Conservation (phyloP, 2,329 filamentous ascomycete species). For the Arthrobotrys sinensis region DNA sequence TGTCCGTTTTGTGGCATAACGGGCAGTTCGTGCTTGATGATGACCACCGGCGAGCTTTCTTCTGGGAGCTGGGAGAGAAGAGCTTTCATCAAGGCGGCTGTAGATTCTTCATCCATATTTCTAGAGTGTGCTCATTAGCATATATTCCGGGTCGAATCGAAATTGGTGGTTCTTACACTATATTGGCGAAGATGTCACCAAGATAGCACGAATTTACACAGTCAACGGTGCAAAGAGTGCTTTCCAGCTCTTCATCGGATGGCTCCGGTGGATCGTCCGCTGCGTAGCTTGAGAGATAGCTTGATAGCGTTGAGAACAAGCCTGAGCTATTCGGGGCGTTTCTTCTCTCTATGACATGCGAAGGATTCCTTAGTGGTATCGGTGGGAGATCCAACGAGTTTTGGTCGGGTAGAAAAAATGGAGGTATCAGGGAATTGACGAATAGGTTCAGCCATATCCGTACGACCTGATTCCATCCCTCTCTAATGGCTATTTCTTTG, state of each 20-base stretch:
- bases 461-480: conserved; percentile 87
- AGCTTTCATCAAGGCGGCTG: conserved; percentile 75
- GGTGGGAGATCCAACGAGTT: conserved; percentile 79
- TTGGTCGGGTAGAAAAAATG: conserved; percentile 78
- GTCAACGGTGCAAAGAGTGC: conserved; percentile 92
- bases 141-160: background rate
- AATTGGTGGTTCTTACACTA: conserved; percentile 75
- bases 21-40: conserved; percentile 89
- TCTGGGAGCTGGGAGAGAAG: conserved; percentile 89
- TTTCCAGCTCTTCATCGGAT: conserved; percentile 96
- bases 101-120: conserved; percentile 57
- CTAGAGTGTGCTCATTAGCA: conserved; percentile 30
- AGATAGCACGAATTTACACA: conserved; percentile 93
- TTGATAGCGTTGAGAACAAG: conserved; percentile 93
- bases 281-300: conserved; percentile 98
- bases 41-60: conserved; percentile 83
- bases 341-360: conserved; percentile 91
- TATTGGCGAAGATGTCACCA: conserved; percentile 84
- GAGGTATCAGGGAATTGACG: conserved; percentile 90
- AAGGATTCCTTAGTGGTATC: conserved; percentile 91
- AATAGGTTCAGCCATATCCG: conserved; percentile 96
- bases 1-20: conserved; percentile 76
- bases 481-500: conserved; percentile 82
- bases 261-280: conserved; percentile 98
- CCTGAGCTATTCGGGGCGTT: conserved; percentile 83